Percentiles rank a stretch among this genome's conserved stretches.
phyloP scores from a whole-genome alignment of 352 stramenopile species.

The Pythium rhizo-oryzae region DNA sequence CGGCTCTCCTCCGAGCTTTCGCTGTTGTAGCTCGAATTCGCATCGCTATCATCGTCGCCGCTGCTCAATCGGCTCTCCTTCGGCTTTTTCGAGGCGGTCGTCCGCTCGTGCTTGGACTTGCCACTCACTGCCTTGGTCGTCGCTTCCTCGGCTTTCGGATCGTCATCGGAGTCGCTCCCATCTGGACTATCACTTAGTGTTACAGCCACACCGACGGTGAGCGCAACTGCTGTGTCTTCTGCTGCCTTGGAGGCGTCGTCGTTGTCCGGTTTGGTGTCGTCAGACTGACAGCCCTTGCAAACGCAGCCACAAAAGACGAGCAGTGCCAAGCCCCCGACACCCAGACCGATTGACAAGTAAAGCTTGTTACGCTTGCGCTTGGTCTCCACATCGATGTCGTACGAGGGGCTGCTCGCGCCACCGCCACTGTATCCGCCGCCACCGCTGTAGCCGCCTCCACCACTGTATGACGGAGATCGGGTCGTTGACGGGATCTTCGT shows the following conservation, averaged over 20 bases:
- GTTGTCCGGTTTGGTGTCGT: background rate
- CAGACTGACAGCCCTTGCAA: slow-evolving; percentile 4
- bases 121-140: background rate
- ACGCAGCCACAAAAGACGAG: slow-evolving; percentile 4
- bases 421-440: background rate
- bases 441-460: background rate
- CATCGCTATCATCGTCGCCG: background rate
- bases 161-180: background rate
- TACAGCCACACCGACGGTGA: background rate
- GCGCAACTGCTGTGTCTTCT: background rate
- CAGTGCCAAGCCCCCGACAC: slow-evolving; percentile 5
- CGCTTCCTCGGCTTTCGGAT: background rate
- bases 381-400: background rate
- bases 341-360: slow-evolving; percentile 1
- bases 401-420: background rate
- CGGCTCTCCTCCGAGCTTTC: slow-evolving; percentile 17
- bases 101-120: background rate
- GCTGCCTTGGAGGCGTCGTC: background rate
- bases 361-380: slow-evolving; percentile 10
- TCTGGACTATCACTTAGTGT: background rate
- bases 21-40: slow-evolving; percentile 13
- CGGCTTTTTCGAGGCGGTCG: background rate
- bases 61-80: background rate
- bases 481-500: background rate
- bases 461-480: background rate